Percentiles rank a stretch among this genome's conserved stretches.
Conservation (phyloP, 306 rosid species). For the Quercus agrifolia region DNA sequence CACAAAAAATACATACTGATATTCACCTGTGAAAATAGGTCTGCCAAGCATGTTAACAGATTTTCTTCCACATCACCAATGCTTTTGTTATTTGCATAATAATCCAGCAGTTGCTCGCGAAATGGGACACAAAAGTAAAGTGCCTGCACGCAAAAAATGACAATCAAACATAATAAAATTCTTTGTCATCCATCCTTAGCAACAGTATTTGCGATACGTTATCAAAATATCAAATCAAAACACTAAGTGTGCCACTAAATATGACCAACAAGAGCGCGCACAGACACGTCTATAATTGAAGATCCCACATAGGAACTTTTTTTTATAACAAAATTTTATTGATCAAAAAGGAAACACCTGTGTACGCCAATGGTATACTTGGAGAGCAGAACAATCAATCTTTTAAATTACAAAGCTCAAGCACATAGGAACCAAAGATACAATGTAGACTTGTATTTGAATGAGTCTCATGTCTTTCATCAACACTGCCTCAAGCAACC, state of each 20-base stretch:
- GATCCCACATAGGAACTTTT: not conserved
- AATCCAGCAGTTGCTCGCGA: slow-evolving; percentile 89
- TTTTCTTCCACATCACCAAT: slow-evolving; percentile 80
- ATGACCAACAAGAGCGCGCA: not conserved
- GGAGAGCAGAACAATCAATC: no score
- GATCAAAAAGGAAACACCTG: no score
- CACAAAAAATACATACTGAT: not conserved
- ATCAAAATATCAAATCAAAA: not conserved
- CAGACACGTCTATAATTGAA: not conserved
- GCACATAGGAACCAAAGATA: no score
- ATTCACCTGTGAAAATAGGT: slow-evolving; percentile 89
- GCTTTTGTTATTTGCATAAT: slow-evolving; percentile 72
- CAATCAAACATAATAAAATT: not conserved
- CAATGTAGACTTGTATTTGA: not conserved
- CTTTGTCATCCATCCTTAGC: not conserved
- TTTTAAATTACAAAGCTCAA: no score
- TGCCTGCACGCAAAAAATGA: slow-evolving; percentile 53
- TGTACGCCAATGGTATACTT: no score
- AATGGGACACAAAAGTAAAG: slow-evolving; percentile 98
- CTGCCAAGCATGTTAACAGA: slow-evolving; percentile 96
- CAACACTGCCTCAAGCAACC: not conserved
- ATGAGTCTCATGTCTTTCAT: no score
- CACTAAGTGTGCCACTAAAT: not conserved
- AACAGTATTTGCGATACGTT: not conserved
- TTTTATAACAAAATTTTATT: no score